These are phyloP conservation scores for Vicia sativa DNA, from an alignment of 306 rosid species.

Conservation along the genomic window DNA sequence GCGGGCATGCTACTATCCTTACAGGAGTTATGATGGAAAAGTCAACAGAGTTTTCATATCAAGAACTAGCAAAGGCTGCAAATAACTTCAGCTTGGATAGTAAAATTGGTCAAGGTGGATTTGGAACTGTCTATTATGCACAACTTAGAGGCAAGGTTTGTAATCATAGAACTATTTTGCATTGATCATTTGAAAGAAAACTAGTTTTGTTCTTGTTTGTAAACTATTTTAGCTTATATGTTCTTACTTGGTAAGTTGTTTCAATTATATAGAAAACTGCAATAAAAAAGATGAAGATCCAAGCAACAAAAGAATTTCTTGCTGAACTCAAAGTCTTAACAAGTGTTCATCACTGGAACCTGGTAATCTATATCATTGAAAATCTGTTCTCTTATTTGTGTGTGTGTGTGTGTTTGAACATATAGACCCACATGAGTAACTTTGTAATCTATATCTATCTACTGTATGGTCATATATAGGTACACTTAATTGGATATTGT, in stretches of 20 bases:
- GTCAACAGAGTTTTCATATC: constrained; percentile 69
- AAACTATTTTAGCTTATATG: no score
- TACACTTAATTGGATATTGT: constrained; percentile 91
- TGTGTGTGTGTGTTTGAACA: no score
- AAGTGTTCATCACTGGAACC: constrained; percentile 82
- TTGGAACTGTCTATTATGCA: constrained; percentile 46
- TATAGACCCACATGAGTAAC: no score
- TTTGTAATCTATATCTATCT: no score
- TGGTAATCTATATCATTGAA: constrained; percentile 45
- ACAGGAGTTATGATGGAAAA: constrained; percentile 61
- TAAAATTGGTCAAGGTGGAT: constrained; percentile 81
- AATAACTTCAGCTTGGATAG: constrained; percentile 69
- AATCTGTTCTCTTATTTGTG: no score
- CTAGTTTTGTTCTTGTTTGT: not conserved
- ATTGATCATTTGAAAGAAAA: constrained; percentile 1
- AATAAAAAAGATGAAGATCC: constrained; percentile 59
- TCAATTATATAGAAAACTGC: constrained; percentile 58
- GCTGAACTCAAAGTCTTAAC: constrained; percentile 83
- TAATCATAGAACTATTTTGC: not conserved
- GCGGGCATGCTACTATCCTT: no score
- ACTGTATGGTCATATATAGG: constrained; percentile 37
- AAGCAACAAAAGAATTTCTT: constrained; percentile 80
- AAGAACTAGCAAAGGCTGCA: constrained; percentile 78
- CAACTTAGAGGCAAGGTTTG: constrained; percentile 85
- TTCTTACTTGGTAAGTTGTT: no score